Percentiles rank a stretch among this genome's conserved stretches.
Conservation (phyloP, 2,329 filamentous ascomycete species). For the Venturia nashicola region DNA sequence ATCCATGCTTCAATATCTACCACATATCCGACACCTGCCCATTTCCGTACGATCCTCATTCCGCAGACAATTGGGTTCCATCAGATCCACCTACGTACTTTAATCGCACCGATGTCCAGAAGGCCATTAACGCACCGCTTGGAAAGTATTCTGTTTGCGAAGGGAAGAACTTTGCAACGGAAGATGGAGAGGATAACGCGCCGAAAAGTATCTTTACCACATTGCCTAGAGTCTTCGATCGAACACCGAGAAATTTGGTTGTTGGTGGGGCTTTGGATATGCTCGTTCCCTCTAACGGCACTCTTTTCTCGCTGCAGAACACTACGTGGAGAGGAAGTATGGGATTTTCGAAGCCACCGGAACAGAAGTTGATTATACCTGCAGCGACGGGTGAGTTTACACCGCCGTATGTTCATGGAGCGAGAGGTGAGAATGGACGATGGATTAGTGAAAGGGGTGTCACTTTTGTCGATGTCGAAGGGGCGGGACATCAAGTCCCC, state of each 20-base stretch:
- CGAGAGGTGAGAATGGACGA: neutral
- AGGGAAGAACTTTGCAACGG: slow-evolving; percentile 10
- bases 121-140: slow-evolving; percentile 42
- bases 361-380: neutral
- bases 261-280: slow-evolving; percentile 11
- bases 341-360: slow-evolving; percentile 12
- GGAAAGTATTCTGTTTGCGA: slow-evolving; percentile 11
- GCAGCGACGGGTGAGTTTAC: neutral
- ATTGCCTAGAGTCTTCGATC: slow-evolving; percentile 12
- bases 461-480: slow-evolving; percentile 53
- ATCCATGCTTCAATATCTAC: slow-evolving; percentile 15
- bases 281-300: slow-evolving; percentile 10
- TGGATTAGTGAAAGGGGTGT: slow-evolving; percentile 63
- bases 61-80: slow-evolving; percentile 11
- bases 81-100: slow-evolving; percentile 45
- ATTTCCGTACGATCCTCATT: slow-evolving; percentile 12
- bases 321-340: slow-evolving; percentile 13
- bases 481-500: slow-evolving; percentile 55
- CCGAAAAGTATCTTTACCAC: slow-evolving; percentile 13
- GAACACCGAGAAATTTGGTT: slow-evolving; percentile 9
- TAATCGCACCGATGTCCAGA: slow-evolving; percentile 57
- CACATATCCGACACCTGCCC: slow-evolving; percentile 7
- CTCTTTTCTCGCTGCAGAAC: slow-evolving; percentile 12
- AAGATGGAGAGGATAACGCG: slow-evolving; percentile 13
- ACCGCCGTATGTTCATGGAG: neutral